Conservation (phyloP, 306 rosid species). For the Glycyrrhiza uralensis region DNA sequence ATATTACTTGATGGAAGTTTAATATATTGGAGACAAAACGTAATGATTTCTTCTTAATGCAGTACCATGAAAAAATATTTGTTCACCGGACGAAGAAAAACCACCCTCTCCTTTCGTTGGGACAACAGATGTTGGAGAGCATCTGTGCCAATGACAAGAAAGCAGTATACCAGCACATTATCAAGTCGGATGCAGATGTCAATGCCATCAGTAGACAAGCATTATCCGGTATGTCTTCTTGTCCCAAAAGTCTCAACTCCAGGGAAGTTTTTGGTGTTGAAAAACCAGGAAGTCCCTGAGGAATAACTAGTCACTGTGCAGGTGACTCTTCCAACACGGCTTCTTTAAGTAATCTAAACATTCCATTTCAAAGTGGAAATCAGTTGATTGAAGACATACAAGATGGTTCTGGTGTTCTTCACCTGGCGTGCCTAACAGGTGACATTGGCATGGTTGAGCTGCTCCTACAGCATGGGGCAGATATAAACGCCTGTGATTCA, state of each 20-base stretch:
- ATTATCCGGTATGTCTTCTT: slow-evolving; percentile 40
- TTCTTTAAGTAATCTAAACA: slow-evolving; percentile 39
- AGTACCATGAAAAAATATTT: slow-evolving; percentile 67
- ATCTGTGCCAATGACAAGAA: slow-evolving; percentile 63
- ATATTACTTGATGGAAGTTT: slow-evolving; percentile 14
- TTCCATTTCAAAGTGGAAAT: slow-evolving; percentile 33
- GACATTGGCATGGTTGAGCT: slow-evolving; percentile 78
- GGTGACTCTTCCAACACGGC: slow-evolving; percentile 38
- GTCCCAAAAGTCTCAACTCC: slow-evolving; percentile 11
- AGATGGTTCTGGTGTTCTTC: slow-evolving; percentile 60
- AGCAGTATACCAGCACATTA: slow-evolving; percentile 58
- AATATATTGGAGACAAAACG: slow-evolving; percentile 16
- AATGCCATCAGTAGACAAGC: slow-evolving; percentile 40
- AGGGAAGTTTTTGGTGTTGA: slow-evolving; percentile 15
- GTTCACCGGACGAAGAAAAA: slow-evolving; percentile 35
- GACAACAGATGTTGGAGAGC: slow-evolving; percentile 54
- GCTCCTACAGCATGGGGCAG: slow-evolving; percentile 73
- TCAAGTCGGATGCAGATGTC: slow-evolving; percentile 49
- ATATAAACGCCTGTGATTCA: slow-evolving; percentile 55
- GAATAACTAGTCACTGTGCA: slow-evolving; percentile 26
- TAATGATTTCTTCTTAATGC: slow-evolving; percentile 38
- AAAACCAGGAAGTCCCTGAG: neutral
- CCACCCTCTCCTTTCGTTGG: slow-evolving; percentile 26
- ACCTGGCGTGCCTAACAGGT: slow-evolving; percentile 67
- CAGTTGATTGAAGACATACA: slow-evolving; percentile 30